phyloP scores from a whole-genome alignment of 495 filamentous ascomycete species.

The Penicillium herquei region DNA sequence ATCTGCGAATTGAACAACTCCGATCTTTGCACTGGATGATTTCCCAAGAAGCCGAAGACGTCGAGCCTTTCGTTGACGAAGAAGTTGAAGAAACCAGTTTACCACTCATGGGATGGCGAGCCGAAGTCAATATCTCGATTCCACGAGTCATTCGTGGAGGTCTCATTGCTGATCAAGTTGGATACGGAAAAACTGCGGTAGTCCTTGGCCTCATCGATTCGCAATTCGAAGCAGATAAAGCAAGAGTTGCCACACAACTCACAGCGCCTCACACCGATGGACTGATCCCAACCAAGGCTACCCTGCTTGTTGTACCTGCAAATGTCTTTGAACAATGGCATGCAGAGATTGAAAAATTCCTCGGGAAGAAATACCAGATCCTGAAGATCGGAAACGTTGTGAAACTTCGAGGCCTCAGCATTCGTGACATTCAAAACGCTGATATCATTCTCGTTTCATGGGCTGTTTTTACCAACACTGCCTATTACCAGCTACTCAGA shows the following conservation, averaged over 20 bases:
- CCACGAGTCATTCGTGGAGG: constrained; percentile 58
- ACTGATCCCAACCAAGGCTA: constrained; percentile 58
- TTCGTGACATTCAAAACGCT: constrained; percentile 45
- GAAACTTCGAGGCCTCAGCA: constrained; percentile 30
- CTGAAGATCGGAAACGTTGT: constrained; percentile 35
- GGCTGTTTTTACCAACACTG: constrained; percentile 39
- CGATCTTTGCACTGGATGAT: constrained; percentile 67
- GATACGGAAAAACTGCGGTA: constrained; percentile 81
- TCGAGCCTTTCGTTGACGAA: constrained; percentile 53
- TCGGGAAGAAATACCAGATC: constrained; percentile 38
- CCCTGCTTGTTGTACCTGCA: constrained; percentile 64
- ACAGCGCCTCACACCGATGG: constrained; percentile 11
- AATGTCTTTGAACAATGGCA: constrained; percentile 69
- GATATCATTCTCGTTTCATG: constrained; percentile 58
- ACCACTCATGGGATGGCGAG: constrained; percentile 57
- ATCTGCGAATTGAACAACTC: constrained; percentile 53
- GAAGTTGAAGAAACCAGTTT: constrained; percentile 69
- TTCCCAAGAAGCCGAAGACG: constrained; percentile 50
- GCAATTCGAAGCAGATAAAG: constrained; percentile 27
- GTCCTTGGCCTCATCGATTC: constrained; percentile 63
- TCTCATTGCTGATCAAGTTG: constrained; percentile 72
- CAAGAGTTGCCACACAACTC: background rate
- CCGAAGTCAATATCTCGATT: constrained; percentile 51
- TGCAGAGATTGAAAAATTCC: constrained; percentile 59
- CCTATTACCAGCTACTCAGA: constrained; percentile 51